phyloP scores from a whole-genome alignment of 2,329 filamentous ascomycete species.

The Sphaerulina vaccinii region DNA sequence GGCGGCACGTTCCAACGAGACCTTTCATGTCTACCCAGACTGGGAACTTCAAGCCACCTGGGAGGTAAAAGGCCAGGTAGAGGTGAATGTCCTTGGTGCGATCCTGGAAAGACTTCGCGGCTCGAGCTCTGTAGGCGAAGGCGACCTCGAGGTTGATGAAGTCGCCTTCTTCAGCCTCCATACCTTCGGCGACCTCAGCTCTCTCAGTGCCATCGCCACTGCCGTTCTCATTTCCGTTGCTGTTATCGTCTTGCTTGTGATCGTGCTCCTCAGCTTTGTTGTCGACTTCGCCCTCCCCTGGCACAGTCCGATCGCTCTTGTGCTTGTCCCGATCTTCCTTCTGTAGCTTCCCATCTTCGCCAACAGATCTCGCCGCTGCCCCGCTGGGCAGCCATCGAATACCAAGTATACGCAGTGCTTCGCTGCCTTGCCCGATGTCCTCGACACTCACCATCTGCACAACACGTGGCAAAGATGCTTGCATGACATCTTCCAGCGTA shows the following conservation, averaged over 20 bases:
- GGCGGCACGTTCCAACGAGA: constrained; percentile 66
- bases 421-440: constrained; percentile 72
- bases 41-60: constrained; percentile 54
- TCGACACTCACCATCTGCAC: constrained; percentile 74
- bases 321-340: constrained; percentile 44
- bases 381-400: constrained; percentile 71
- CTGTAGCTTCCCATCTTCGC: constrained; percentile 56
- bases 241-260: constrained; percentile 27
- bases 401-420: constrained; percentile 67
- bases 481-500: constrained; percentile 76
- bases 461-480: constrained; percentile 67
- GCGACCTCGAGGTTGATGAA: constrained; percentile 76
- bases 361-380: constrained; percentile 63
- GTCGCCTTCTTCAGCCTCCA: constrained; percentile 75
- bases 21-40: constrained; percentile 75
- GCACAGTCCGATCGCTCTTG: constrained; percentile 52
- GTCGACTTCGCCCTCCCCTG: constrained; percentile 44
- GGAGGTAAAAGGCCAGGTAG: constrained; percentile 66
- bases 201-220: constrained; percentile 34
- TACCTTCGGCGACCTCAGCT: constrained; percentile 53
- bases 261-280: constrained; percentile 38
- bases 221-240: constrained; percentile 35
- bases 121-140: constrained; percentile 68
- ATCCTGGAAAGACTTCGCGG: constrained; percentile 56
- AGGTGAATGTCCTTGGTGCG: constrained; percentile 72